Evolutionary conservation across 108 stramenopile genomes (phyloP), one percentile per base, ranked within the genome.

Genomic region (Cyclostephanos invisitatus): DNA sequence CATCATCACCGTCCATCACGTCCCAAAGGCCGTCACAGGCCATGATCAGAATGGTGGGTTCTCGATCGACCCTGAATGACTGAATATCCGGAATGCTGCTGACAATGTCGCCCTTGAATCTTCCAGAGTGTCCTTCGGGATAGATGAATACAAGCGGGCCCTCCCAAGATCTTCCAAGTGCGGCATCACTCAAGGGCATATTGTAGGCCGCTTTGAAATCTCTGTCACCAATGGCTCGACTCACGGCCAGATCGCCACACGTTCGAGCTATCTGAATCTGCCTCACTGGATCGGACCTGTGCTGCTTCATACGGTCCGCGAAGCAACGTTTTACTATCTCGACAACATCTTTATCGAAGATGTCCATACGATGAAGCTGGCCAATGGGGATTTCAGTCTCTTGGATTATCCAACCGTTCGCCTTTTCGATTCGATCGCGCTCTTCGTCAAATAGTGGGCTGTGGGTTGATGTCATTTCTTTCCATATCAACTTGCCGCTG

Each of bases 11-110:
- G 65, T 90, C 88, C 74, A 93, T 89, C 2, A 93, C 92, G 77
- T 93, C 92, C 91, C 91, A 91, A 49, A 93, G 63, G 15, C 92
- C 92, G 83, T 93, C 92, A 64, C 89, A 93, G 10, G 88, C 89
- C 42, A 93, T 72, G 40, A 93, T 67, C 15, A 93, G 61, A 62
- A 93, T 90, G 8, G 78, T 70, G 18, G 85, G 85, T 35, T 83
- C 74, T 59, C 75, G 65, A 0, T 86, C 85, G 18, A 90, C 58
- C 55, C 73, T 64, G 54, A 89, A 65, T 25, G 51, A 71, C 46
- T 85, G 65, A 40, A 91, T 77, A 21, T 90, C 91, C 11, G 93
- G 91, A 11, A 61, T 37, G 68, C 77, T 77, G 51, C 77, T 87
- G 7, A 94, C 87, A 17, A 94, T 84, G 72, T 94, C 93, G 11